These are phyloP conservation scores for Colletotrichum plurivorum DNA, from an alignment of 2,329 filamentous ascomycete species.

Conservation along the genomic window DNA sequence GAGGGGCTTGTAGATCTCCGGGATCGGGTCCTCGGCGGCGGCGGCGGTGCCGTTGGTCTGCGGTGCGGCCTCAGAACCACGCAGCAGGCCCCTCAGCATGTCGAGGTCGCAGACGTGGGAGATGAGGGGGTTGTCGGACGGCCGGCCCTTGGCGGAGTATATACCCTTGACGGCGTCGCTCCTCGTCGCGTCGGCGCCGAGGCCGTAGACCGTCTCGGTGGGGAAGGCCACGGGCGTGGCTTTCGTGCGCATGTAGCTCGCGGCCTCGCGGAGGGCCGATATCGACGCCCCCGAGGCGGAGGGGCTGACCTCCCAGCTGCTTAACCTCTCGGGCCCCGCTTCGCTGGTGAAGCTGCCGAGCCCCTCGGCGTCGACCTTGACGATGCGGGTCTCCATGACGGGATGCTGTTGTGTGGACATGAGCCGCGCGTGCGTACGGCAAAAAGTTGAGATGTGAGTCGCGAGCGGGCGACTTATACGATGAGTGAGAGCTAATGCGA, in stretches of 20 bases:
- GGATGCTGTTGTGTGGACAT: not conserved
- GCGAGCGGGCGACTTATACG: constrained; percentile 38
- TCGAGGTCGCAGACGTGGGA: constrained; percentile 87
- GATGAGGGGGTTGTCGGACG: constrained; percentile 95
- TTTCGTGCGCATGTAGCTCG: constrained; percentile 73
- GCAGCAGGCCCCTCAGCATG: constrained; percentile 78
- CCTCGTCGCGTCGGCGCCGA: constrained; percentile 95
- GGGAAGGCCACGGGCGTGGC: constrained; percentile 92
- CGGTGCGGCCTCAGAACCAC: constrained; percentile 40
- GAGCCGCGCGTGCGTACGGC: not conserved
- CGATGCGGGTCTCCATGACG: constrained; percentile 58
- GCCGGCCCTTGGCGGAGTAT: constrained; percentile 89
- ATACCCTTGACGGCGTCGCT: constrained; percentile 90
- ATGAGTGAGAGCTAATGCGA: constrained; percentile 28
- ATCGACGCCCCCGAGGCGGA: constrained; percentile 49
- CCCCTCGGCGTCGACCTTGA: constrained; percentile 50
- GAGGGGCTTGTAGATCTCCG: constrained; percentile 81
- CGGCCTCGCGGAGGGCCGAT: constrained; percentile 72
- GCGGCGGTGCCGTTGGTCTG: constrained; percentile 29
- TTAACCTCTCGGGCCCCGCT: constrained; percentile 50
- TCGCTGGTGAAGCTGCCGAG: constrained; percentile 53
- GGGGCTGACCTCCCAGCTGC: constrained; percentile 58
- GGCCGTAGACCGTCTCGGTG: constrained; percentile 96
- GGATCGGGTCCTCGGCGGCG: constrained; percentile 64
- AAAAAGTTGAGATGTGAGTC: constrained; percentile 3